Evolutionary conservation across 371 early-diverging fungal genomes (phyloP).

Genomic region (Actinomucor elegans): DNA sequence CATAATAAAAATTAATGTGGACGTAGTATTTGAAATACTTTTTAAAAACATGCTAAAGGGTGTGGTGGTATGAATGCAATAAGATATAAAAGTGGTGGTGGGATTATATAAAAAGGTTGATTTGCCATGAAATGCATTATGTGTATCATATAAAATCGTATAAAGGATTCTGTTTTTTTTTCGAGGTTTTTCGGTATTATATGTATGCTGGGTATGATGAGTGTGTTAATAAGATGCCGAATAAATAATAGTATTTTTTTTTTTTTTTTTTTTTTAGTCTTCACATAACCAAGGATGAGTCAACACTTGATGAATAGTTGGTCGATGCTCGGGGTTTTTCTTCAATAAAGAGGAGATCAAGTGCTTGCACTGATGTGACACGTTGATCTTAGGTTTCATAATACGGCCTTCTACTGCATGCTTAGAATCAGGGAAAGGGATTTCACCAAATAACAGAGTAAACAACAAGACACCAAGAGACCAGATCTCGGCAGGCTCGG

Average conservation of each 20-base stretch:
- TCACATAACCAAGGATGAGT: slow-evolving; percentile 63
- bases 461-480: slow-evolving; percentile 76
- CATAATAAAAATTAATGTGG: too few relatives aligned
- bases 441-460: slow-evolving; percentile 74
- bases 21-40: too few relatives aligned
- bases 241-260: background rate
- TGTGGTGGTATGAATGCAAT: too few relatives aligned
- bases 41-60: too few relatives aligned
- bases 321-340: slow-evolving; percentile 57
- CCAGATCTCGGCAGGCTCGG: slow-evolving; percentile 86
- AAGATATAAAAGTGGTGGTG: background rate
- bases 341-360: slow-evolving; percentile 67
- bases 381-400: slow-evolving; percentile 38
- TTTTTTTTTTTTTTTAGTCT: background rate
- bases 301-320: slow-evolving; percentile 63
- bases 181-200: background rate
- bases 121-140: background rate
- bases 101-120: background rate
- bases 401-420: slow-evolving; percentile 53
- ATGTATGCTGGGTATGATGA: background rate
- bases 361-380: slow-evolving; percentile 58
- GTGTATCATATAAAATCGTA: background rate
- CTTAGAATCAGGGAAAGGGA: slow-evolving; percentile 65
- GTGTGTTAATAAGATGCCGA: background rate
- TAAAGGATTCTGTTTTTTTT: too few relatives aligned